Evolutionary conservation across 441 rosid genomes (phyloP).

Genomic region (Isatis lusitanica): DNA sequence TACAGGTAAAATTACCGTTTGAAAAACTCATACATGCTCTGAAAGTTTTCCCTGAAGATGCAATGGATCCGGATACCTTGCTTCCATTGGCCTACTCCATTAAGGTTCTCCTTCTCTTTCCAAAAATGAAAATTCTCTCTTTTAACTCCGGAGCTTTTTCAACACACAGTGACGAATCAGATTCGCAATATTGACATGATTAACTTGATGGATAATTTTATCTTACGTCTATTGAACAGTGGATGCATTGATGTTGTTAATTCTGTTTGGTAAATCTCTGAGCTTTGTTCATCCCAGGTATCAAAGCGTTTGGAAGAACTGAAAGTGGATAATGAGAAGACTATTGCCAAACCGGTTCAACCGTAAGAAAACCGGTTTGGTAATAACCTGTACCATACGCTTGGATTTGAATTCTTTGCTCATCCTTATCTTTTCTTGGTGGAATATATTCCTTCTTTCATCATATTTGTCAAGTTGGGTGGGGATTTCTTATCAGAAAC

Average conservation of each 20-base stretch:
- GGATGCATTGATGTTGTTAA: background rate
- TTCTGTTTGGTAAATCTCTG: background rate
- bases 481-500: constrained; percentile 23
- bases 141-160: background rate
- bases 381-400: background rate
- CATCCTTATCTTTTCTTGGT: constrained; percentile 5
- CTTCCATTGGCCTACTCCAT: constrained; percentile 86
- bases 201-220: background rate
- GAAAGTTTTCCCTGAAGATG: constrained; percentile 84
- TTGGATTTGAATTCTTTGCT: constrained; percentile 13
- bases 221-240: background rate
- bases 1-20: constrained; percentile 62
- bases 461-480: constrained; percentile 32
- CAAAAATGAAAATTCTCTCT: background rate
- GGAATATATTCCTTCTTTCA: constrained; percentile 26
- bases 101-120: constrained; percentile 51
- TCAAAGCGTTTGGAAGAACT: constrained; percentile 72
- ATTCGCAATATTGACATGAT: background rate
- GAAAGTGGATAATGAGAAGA: constrained; percentile 61
- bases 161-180: background rate
- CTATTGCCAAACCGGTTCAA: constrained; percentile 45
- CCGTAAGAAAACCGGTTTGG: constrained; percentile 23
- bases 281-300: constrained; percentile 48
- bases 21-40: constrained; percentile 91
- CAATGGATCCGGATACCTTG: constrained; percentile 83